Evolutionary conservation across 2,329 filamentous ascomycete species (phyloP), one percentile per base, ranked within the genome.

Genomic region (Pseudohalonectria lignicola): DNA sequence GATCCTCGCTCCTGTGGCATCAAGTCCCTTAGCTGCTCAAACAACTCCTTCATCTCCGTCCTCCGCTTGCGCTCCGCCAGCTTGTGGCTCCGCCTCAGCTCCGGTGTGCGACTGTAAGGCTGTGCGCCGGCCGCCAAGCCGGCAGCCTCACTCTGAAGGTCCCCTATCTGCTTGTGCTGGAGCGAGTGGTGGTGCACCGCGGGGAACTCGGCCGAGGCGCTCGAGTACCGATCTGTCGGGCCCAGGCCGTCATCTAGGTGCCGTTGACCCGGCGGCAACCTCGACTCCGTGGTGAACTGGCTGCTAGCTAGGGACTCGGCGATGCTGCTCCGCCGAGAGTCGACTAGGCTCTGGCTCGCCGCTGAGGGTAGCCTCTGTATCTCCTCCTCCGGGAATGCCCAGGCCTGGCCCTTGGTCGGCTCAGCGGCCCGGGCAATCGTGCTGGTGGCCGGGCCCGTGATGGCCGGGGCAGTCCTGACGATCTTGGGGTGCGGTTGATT

Each of bases 21-120:
- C 28, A 86, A 66, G 47, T 83, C 79, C 47, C 86, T 76, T 8
- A 92, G 63, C 48, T 86, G 80, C 47, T 92, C 85, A 52, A 92
- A 92, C 0, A 92, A 62, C 50, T 85, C 80, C 61, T 92, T 92
- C 85, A 92, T 92, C 54, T 92, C 85, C 8, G 84, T 88, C 43
- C 85, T 69, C 29, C 85, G 74, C 62, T 92, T 92, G 28, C 85
- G 71, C 59, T 92, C 85, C 0, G 85, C 85, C 40, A 92, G 71
- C 58, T 92, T 92, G 60, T 92, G 85, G 52, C 83, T 90, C 35
- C 90, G 75, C 17, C 85, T 75, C 29, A 92, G 66, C 56, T 92
- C 85, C 0, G 85, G 85, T 0, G 85, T 92, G 30, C 85, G 68
- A 49, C 83, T 88, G 56, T 92, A 92, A 2, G 85, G 86, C 45